Percentiles rank a stretch among this genome's conserved stretches.
Evolutionary conservation across 2,329 filamentous ascomycete genomes (phyloP).

Genomic region (Teratosphaeriaceae sp.): DNA sequence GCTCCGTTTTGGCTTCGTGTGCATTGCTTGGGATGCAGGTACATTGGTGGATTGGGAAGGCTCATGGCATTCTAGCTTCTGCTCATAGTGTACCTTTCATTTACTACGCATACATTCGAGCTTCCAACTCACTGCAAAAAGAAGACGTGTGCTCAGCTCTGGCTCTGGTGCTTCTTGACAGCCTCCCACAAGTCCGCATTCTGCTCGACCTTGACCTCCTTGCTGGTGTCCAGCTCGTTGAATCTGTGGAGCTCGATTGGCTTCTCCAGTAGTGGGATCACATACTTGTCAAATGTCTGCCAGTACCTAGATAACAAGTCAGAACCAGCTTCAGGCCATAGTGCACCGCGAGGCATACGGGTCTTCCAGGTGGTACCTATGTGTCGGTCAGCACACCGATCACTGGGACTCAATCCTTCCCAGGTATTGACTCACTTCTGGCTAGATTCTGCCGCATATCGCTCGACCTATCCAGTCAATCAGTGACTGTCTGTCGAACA

Average conservation of each 20-base stretch:
- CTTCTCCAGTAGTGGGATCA: conserved; percentile 59
- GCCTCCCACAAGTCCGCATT: conserved; percentile 28
- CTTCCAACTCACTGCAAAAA: too few relatives aligned
- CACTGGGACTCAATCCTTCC: too few relatives aligned
- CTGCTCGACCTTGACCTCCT: conserved; percentile 30
- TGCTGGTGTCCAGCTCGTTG: conserved; percentile 58
- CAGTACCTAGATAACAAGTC: conserved; percentile 22
- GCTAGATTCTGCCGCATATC: conserved; percentile 57
- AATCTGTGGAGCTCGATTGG: conserved; percentile 63
- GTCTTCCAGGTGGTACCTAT: conserved; percentile 47
- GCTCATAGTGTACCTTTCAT: background rate
- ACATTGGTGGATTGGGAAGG: too few relatives aligned
- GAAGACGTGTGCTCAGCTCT: background rate
- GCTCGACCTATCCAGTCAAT: conserved; percentile 46
- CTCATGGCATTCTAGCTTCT: conserved; percentile 4
- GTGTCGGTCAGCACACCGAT: too few relatives aligned
- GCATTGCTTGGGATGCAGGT: background rate
- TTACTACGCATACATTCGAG: conserved; percentile 5
- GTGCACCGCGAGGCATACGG: conserved; percentile 43
- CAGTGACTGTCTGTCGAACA: background rate
- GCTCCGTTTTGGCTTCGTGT: background rate
- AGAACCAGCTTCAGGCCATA: background rate
- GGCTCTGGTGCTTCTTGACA: conserved; percentile 29
- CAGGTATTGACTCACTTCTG: too few relatives aligned
- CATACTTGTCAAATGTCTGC: conserved; percentile 70